Evolutionary conservation across 495 filamentous ascomycete genomes (phyloP), one percentile per base, ranked within the genome.

Genomic region (Letharia columbiana): DNA sequence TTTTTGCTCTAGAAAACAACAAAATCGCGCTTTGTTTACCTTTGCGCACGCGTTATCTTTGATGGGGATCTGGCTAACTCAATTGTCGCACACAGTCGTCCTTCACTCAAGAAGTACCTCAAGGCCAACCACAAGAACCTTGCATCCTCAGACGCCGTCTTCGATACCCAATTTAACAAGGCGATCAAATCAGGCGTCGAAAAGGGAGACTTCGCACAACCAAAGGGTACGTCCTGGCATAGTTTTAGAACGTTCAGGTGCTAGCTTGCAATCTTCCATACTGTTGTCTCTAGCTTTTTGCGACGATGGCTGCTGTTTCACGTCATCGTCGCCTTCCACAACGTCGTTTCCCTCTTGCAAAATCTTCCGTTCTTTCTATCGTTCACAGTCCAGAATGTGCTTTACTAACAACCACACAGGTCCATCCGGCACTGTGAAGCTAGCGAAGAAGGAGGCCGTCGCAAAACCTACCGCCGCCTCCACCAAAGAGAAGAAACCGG

Each of bases 21-120:
- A 5, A 42, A 20, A 23, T 61, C 59, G n/a, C 42, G 54, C 66
- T 68, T 64, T 69, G 67, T 69, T 68, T 70, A 69, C 56, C 9
- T 58, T 58, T 44, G 52, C 49, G 23, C 59, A 37, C 70, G 64
- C 71, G 67, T 69, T 63, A 41, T 50, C 41, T 69, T 57, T 47
- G 37, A 60, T 60, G 18, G 45, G 23, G 37, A 10, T 52, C 23
- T 62, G 44, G 59, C 71, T 72, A 47, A 72, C 40, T 37, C 52
- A 63, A 17, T 39, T 28, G 23, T 68, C 39, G 17, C 18, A 33
- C 40, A 72, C 75, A 98, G 94, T 80, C 95, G 94, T 71, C 89
- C 92, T 77, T 89, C 90, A 39, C 86, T 99, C 76, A 97, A 97
- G 89, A 97, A 99, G 78, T 99, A 98, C 81, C 90, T 99, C 73